Base-by-base conservation (phyloP, 257 asterid species). In the Solanum chmielewskii region DNA sequence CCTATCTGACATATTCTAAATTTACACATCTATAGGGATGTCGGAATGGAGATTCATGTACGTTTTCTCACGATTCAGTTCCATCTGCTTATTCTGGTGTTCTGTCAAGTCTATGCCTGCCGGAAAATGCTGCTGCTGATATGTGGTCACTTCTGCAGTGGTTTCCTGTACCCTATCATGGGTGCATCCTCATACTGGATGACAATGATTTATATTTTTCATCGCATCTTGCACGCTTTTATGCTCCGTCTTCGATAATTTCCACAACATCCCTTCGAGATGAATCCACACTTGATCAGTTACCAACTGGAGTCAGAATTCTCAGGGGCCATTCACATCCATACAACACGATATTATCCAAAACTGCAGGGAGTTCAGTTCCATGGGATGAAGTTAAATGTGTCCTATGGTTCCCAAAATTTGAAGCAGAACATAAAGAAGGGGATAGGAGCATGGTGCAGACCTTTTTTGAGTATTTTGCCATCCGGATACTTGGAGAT, bases 401-500 rank as follows among this genome's bases (percentile, higher is more conserved):
- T 77, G 89, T 93, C 27, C 91, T 95, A 70, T 97, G 99, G 99
- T 94, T 95, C 88, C 99, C 99, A 29, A 93, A 87, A 87, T 90
- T 93, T 87, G 93, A 88, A 49, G 21, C 75, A 80, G 98, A 86
- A 83, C 11, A 86, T 86, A 90, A 88, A 83, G 97, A 93, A 77
- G 92, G 56, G 64, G 90, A 89, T 80, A 94, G 89, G 90, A 73
- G 84, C 27, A 49, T 82, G 80, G 20, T 96, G 45, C 92, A 87
- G 83, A 89, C 90, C 13, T 93, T 95, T 90, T 95, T 95, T 88
- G 91, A 90, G 88, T 94, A 92, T 85, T 88, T 96, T 39, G 98
- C 98, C 71, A 82, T 93, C 91, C 93, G 99, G 87, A 59, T 95
- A 64, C 62, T 97, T 90, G 95, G 92, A 73, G 96, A 96, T 90